These are phyloP conservation scores for Casaregolazyma suthepensis DNA, from an alignment of 1,139 yeast species.

Conservation along the genomic window DNA sequence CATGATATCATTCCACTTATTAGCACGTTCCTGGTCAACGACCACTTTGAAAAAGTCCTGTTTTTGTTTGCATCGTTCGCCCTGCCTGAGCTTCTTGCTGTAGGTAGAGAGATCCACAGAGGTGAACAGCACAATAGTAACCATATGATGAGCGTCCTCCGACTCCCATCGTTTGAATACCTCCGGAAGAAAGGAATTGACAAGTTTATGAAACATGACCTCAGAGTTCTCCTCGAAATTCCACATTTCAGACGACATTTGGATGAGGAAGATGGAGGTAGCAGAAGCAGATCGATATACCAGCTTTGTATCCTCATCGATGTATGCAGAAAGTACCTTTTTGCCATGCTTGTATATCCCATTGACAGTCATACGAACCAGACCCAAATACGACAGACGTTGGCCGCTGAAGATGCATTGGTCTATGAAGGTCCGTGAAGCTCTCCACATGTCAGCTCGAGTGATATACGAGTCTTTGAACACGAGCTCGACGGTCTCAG, in stretches of 20 bases:
- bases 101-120: constrained; percentile 59
- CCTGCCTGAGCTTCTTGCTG: constrained; percentile 38
- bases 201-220: constrained; percentile 84
- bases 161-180: constrained; percentile 86
- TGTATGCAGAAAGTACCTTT: constrained; percentile 46
- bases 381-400: constrained; percentile 55
- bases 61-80: constrained; percentile 65
- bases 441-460: constrained; percentile 90
- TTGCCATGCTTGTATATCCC: constrained; percentile 68
- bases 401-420: constrained; percentile 66
- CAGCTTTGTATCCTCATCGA: constrained; percentile 69
- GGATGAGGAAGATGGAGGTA: constrained; percentile 72
- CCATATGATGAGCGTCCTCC: constrained; percentile 80
- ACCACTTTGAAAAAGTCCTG: constrained; percentile 87
- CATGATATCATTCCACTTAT: constrained; percentile 87
- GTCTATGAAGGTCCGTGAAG: constrained; percentile 57
- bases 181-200: constrained; percentile 84
- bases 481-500: constrained; percentile 77
- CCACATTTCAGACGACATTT: constrained; percentile 95
- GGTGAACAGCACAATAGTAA: constrained; percentile 83
- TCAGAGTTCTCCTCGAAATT: constrained; percentile 96
- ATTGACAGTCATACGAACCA: constrained; percentile 58
- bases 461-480: constrained; percentile 77
- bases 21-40: constrained; percentile 86
- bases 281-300: constrained; percentile 91